These are phyloP conservation scores for Globisporangium radiosum DNA, from an alignment of 352 stramenopile genomes.

Conservation along the genomic window DNA sequence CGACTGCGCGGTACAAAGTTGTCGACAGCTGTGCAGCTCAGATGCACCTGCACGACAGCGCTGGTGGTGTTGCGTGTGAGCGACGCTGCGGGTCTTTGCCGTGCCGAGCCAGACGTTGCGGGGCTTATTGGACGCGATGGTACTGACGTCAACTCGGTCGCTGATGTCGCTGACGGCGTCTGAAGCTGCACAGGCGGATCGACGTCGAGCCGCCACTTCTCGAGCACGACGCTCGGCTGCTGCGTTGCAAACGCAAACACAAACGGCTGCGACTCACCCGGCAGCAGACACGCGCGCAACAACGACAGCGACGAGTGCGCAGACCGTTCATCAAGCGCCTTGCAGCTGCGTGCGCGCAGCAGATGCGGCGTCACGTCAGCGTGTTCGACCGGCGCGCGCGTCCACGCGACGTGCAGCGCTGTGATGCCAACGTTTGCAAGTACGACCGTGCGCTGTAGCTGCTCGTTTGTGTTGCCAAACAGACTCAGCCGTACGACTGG, in stretches of 20 bases:
- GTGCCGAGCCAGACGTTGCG: not conserved
- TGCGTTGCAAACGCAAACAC: conserved; percentile 53
- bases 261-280: conserved; percentile 42
- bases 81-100: not conserved
- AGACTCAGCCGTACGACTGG: conserved; percentile 31
- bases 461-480: conserved; percentile 27
- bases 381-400: conserved; percentile 23
- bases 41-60: conserved; percentile 21
- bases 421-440: conserved; percentile 49
- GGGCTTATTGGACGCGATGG: not conserved
- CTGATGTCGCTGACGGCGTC: not conserved
- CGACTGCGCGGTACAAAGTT: conserved; percentile 38
- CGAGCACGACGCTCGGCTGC: conserved; percentile 44
- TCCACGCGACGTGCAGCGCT: conserved; percentile 57
- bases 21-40: conserved; percentile 57
- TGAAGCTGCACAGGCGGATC: conserved; percentile 26
- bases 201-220: conserved; percentile 65
- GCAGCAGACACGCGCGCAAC: conserved; percentile 39
- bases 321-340: conserved; percentile 11
- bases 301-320: conserved; percentile 41
- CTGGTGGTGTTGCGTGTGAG: no score
- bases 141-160: conserved; percentile 1
- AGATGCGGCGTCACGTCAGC: conserved; percentile 22
- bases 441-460: conserved; percentile 31
- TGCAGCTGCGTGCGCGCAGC: not conserved